Conservation (phyloP, 768 basidiomycete genomes). For the Collybia mongolica region DNA sequence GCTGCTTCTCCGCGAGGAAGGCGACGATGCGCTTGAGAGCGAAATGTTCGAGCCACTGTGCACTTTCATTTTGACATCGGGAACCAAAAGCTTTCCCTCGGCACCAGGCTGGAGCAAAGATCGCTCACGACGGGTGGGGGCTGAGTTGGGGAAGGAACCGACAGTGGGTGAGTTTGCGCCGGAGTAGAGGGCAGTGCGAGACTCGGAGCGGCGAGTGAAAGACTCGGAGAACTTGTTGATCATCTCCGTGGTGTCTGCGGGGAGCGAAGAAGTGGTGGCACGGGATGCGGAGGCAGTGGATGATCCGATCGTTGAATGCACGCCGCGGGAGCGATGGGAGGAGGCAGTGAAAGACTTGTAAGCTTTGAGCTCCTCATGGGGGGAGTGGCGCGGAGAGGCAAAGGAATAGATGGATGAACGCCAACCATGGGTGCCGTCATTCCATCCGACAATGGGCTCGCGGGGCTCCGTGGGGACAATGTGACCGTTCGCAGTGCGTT, state of each 20-base stretch:
- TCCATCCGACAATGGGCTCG: constrained; percentile 64
- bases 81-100: constrained; percentile 62
- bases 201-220: constrained; percentile 55
- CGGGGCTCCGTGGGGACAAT: constrained; percentile 31
- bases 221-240: constrained; percentile 55
- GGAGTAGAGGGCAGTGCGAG: constrained; percentile 36
- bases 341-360: constrained; percentile 49
- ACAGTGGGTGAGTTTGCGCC: constrained; percentile 31
- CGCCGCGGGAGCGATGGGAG: constrained; percentile 47
- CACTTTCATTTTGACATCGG: constrained; percentile 40
- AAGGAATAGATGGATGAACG: constrained; percentile 62
- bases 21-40: constrained; percentile 32
- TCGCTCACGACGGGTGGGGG: constrained; percentile 42
- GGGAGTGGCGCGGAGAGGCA: constrained; percentile 33
- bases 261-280: constrained; percentile 11
- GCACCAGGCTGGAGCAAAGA: constrained; percentile 57
- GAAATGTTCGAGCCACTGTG: constrained; percentile 34
- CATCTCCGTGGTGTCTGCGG: constrained; percentile 41
- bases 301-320: constrained; percentile 46
- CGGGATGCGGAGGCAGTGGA: constrained; percentile 13
- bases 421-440: constrained; percentile 65
- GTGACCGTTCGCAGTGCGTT: constrained; percentile 31
- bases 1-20: constrained; percentile 19
- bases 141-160: constrained; percentile 30
- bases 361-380: constrained; percentile 28